These are phyloP conservation scores for Scleromitrula shiraiana DNA, from an alignment of 2,329 filamentous ascomycete species.

Conservation along the genomic window DNA sequence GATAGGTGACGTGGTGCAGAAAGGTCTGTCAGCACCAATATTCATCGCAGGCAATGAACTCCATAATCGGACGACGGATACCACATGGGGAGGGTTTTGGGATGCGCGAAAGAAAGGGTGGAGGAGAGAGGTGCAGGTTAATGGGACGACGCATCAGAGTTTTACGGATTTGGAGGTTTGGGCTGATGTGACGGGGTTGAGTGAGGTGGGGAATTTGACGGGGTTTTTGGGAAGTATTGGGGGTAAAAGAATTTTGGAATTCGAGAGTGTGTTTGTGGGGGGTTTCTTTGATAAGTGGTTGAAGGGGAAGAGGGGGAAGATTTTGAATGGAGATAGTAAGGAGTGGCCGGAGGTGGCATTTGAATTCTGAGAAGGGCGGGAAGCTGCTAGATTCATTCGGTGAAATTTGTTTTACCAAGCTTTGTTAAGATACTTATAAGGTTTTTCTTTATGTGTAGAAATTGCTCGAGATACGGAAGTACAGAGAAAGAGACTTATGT, in stretches of 20 bases:
- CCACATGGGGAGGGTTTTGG: constrained; percentile 26
- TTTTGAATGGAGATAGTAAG: constrained; percentile 13
- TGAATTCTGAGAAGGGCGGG: neutral
- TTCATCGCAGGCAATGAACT: constrained; percentile 26
- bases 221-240: constrained; percentile 13
- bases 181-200: neutral
- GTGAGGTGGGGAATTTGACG: neutral
- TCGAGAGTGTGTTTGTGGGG: constrained; percentile 20
- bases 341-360: constrained; percentile 20
- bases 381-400: neutral
- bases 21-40: constrained; percentile 27
- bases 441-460: too few relatives aligned
- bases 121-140: constrained; percentile 28
- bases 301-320: constrained; percentile 4
- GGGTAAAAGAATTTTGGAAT: constrained; percentile 17
- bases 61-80: constrained; percentile 23
- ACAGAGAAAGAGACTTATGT: too few relatives aligned
- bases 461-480: too few relatives aligned
- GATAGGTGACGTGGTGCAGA: constrained; percentile 22
- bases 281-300: constrained; percentile 20
- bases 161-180: constrained; percentile 26
- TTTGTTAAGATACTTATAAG: too few relatives aligned
- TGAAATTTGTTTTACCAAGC: too few relatives aligned
- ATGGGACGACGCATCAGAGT: constrained; percentile 26
- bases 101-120: constrained; percentile 19